Evolutionary conservation across 768 basidiomycete species (phyloP).

Genomic region (Mycena belliarum): DNA sequence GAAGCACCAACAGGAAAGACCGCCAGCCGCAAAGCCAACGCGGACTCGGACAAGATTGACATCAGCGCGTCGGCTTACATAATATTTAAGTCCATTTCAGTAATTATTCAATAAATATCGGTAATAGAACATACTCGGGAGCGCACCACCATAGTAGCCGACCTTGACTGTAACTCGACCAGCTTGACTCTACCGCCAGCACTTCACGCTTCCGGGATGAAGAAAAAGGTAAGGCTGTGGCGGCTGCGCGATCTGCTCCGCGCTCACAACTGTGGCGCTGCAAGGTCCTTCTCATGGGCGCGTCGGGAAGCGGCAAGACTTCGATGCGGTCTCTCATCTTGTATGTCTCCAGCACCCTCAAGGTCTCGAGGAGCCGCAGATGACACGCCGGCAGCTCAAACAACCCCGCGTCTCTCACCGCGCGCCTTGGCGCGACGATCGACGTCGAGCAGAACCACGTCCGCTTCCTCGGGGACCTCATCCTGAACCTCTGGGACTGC

Average conservation of each 20-base stretch:
- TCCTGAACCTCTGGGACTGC: constrained; percentile 97
- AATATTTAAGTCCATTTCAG: no score
- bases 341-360: constrained; percentile 48
- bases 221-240: constrained; percentile 54
- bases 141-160: no score
- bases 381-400: constrained; percentile 67
- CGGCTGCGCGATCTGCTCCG: background rate
- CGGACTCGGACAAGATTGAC: no score
- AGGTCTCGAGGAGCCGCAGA: background rate
- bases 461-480: constrained; percentile 93
- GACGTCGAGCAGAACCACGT: constrained; percentile 98
- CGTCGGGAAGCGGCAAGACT: constrained; percentile 91
- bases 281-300: constrained; percentile 97
- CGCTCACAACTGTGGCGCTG: constrained; percentile 3
- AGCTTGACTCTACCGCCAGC: no score
- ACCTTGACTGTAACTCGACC: no score
- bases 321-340: constrained; percentile 99
- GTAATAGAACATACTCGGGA: no score
- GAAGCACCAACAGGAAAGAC: no score
- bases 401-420: constrained; percentile 89
- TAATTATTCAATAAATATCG: no score
- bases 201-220: constrained; percentile 37
- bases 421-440: constrained; percentile 92
- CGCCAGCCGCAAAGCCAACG: no score
- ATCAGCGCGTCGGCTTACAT: no score